Evolutionary conservation across 495 filamentous ascomycete species (phyloP), one percentile per base, ranked within the genome.

Genomic region (Xylaria bambusicola): DNA sequence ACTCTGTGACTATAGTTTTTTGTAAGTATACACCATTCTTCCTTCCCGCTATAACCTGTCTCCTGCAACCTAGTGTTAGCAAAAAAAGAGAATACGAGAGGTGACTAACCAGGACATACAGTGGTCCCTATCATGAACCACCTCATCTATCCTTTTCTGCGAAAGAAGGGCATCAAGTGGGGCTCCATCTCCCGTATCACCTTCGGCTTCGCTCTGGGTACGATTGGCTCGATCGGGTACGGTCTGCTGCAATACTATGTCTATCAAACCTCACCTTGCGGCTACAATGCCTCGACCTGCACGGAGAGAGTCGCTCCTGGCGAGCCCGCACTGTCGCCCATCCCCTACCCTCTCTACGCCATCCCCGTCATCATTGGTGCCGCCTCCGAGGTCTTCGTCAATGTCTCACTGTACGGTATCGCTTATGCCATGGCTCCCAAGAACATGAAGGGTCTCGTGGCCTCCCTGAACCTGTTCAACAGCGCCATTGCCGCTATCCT

Each of bases 241-340:
- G 81, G 88, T 26, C 76, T 91, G 41, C 80, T 91, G 29, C 88
- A 92, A 70, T 80, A 88, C 70, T 80, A 85, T 65, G 90, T 90
- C 64, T 91, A 91, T 79, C 70, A 80, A 48, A 76, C 77, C 45
- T 71, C 74, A 42, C 73, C 76, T 61, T 74, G 85, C 72, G 65
- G 81, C 62, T 57, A 71, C 59, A 56, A 80, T 65, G 73, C 75
- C 50, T 68, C 64, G 47, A 75, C 56, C 45, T 82, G 77, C 55
- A 64, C 69, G 0, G 68, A 73, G 24, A 67, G 64, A 12, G 33
- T 71, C 7, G 68, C 74, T n/a, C 56, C 61, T 17, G 70, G 66
- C 35, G 74, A 68, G 70, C 71, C 71, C 62, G 70, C 77, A 60
- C 82, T 77, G 26, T 82, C 63, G 41, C 67, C 21, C 58, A 72